Conservation (phyloP, 768 basidiomycete genomes). For the Lactarius pseudohatsudake region DNA sequence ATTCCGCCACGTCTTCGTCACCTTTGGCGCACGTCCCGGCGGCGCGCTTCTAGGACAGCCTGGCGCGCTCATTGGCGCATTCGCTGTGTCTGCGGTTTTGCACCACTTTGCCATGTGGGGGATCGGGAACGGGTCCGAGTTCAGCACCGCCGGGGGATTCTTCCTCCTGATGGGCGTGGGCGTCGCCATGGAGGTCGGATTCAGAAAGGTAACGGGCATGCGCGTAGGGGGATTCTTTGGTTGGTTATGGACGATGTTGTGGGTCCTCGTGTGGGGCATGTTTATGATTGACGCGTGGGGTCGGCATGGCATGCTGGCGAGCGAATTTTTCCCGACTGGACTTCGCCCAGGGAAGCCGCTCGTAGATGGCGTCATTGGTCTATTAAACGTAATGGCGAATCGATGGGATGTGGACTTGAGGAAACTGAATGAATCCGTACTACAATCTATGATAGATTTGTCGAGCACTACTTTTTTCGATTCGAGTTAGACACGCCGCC, state of each 20-base stretch:
- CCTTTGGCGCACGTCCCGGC: conserved; percentile 37
- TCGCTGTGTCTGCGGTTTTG: conserved; percentile 55
- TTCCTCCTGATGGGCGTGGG: conserved; percentile 40
- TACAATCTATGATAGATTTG: too few relatives aligned
- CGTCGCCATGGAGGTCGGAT: conserved; percentile 48
- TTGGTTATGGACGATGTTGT: conserved; percentile 50
- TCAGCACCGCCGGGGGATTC: conserved; percentile 48
- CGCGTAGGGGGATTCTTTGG: conserved; percentile 51
- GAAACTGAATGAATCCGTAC: too few relatives aligned
- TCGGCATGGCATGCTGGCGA: conserved; percentile 12
- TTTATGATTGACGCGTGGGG: conserved; percentile 17
- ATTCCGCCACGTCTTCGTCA: conserved; percentile 36
- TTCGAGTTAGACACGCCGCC: too few relatives aligned
- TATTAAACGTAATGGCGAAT: not conserved
- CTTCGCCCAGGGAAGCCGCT: too few relatives aligned
- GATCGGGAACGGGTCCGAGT: conserved; percentile 54
- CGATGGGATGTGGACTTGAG: too few relatives aligned
- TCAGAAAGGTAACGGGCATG: conserved; percentile 44
- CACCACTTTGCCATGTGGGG: conserved; percentile 61
- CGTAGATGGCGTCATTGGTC: not conserved
- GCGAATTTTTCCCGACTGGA: conserved; percentile 1
- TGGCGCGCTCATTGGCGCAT: conserved; percentile 46
- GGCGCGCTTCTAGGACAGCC: conserved; percentile 37
- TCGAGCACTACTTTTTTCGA: too few relatives aligned
- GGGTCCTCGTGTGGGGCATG: too few relatives aligned